Evolutionary conservation across 257 asterid genomes (phyloP).

Genomic region (Rubia yunnanensis): DNA sequence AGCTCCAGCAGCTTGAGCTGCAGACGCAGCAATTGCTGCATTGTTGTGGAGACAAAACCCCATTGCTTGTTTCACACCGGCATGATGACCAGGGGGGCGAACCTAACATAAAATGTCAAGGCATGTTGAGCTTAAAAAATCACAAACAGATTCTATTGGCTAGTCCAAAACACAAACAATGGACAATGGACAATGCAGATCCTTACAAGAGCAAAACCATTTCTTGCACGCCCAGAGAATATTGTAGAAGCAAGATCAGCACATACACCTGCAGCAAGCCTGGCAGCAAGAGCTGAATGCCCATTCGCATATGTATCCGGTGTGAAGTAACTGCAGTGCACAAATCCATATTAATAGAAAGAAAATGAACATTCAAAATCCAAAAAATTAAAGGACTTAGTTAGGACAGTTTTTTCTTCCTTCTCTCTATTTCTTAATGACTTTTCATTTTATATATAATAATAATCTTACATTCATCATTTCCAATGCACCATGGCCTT

Average conservation of each 20-base stretch:
- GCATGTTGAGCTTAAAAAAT: constrained; percentile 4
- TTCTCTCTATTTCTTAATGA: not conserved
- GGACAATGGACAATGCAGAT: constrained; percentile 8
- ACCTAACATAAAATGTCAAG: constrained; percentile 43
- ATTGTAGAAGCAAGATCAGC: constrained; percentile 89
- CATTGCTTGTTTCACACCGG: constrained; percentile 96
- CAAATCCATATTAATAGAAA: constrained; percentile 5
- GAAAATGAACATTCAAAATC: not conserved
- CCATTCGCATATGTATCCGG: constrained; percentile 95
- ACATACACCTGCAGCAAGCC: constrained; percentile 97
- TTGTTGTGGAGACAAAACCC: constrained; percentile 98
- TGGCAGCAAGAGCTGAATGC: constrained; percentile 86
- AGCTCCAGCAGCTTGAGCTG: constrained; percentile 90
- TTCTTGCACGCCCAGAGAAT: constrained; percentile 66
- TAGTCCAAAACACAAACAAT: not conserved
- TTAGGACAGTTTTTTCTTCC: not conserved
- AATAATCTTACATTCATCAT: not conserved
- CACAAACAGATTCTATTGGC: not conserved
- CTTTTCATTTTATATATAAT: not conserved
- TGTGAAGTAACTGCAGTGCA: constrained; percentile 76
- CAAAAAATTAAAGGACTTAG: not conserved
- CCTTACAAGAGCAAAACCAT: constrained; percentile 97
- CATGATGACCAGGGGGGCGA: constrained; percentile 99
- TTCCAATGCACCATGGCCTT: not conserved
- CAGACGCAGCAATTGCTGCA: constrained; percentile 94